Conservation (phyloP, 768 basidiomycete species). For the Brasilioporus rufonigricans region DNA sequence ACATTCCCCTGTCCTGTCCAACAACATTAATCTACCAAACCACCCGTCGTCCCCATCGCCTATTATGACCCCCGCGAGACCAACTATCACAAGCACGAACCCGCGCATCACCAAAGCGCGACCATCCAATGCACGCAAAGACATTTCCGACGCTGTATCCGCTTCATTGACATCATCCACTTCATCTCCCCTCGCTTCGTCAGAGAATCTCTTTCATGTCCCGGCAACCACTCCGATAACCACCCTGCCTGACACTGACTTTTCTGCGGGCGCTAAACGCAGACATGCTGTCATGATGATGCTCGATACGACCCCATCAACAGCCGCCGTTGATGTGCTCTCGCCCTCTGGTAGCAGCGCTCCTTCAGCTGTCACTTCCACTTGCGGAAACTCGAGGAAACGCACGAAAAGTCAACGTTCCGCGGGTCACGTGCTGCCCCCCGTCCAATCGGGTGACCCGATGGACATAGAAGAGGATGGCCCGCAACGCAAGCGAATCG, state of each 20-base stretch:
- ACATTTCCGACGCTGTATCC: slow-evolving; percentile 20
- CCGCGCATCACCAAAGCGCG: slow-evolving; percentile 33
- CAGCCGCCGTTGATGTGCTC: slow-evolving; percentile 37
- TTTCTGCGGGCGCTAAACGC: slow-evolving; percentile 64
- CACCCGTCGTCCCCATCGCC: slow-evolving; percentile 30
- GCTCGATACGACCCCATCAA: slow-evolving; percentile 52
- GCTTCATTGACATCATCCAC: slow-evolving; percentile 11
- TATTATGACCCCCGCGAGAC: slow-evolving; percentile 19
- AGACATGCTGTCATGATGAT: slow-evolving; percentile 80
- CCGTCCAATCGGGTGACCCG: slow-evolving; percentile 43
- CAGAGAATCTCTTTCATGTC: slow-evolving; percentile 30
- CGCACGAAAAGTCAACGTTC: slow-evolving; percentile 54
- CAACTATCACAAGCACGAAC: slow-evolving; percentile 9
- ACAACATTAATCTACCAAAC: slow-evolving; percentile 11
- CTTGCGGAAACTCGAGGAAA: slow-evolving; percentile 41
- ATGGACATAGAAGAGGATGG: slow-evolving; percentile 81
- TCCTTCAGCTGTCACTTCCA: slow-evolving; percentile 19
- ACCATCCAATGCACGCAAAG: slow-evolving; percentile 27
- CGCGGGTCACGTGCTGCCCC: slow-evolving; percentile 37
- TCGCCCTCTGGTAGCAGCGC: slow-evolving; percentile 36
- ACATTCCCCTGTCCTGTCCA: slow-evolving; percentile 29
- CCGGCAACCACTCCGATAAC: slow-evolving; percentile 25
- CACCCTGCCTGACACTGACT: slow-evolving; percentile 32
- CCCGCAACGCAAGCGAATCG: slow-evolving; percentile 71
- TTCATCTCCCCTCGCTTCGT: slow-evolving; percentile 24